A percentile compares a stretch with the other conserved stretches of the same genome.
phyloP scores from a whole-genome alignment of 176 grass and related monocot genomes.

The Bothriochloa decipiens region DNA sequence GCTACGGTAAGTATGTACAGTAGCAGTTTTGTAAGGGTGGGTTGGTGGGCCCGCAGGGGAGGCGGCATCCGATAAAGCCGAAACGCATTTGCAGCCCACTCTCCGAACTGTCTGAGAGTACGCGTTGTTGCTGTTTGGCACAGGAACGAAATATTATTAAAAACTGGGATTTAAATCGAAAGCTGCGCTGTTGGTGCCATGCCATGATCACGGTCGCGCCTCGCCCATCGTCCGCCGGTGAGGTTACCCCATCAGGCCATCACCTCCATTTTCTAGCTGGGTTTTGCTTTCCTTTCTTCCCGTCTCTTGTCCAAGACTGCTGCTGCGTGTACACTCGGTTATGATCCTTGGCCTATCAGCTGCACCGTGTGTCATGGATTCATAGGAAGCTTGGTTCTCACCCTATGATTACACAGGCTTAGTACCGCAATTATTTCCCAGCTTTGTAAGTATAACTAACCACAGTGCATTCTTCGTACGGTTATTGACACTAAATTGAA shows the following conservation, averaged over 20 bases:
- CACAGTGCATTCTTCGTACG: too few species aligned
- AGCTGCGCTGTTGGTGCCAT: constrained; percentile 47
- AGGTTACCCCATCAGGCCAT: constrained; percentile 25
- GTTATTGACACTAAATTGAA: too few species aligned
- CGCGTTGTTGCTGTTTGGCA: not conserved
- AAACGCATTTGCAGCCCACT: constrained; percentile 15
- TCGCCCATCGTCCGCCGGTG: constrained; percentile 25
- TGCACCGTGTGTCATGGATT: too few species aligned
- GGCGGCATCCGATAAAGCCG: constrained; percentile 34
- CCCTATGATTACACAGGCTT: too few species aligned
- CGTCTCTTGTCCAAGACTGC: too few species aligned
- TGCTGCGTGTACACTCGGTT: not conserved
- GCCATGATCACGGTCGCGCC: constrained; percentile 52
- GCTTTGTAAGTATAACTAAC: too few species aligned
- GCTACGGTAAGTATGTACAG: too few species aligned
- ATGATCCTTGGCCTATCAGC: too few species aligned
- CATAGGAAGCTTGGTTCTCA: too few species aligned
- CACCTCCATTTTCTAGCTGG: not conserved
- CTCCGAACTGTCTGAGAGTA: not conserved
- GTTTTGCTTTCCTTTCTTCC: too few species aligned
- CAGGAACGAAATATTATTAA: not conserved
- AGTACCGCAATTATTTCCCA: too few species aligned
- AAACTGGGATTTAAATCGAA: not conserved
- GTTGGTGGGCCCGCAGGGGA: constrained; percentile 12
- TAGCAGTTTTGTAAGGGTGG: not conserved